Evolutionary conservation across 2,329 filamentous ascomycete genomes (phyloP).

Genomic region (Trichoderma atroviride): DNA sequence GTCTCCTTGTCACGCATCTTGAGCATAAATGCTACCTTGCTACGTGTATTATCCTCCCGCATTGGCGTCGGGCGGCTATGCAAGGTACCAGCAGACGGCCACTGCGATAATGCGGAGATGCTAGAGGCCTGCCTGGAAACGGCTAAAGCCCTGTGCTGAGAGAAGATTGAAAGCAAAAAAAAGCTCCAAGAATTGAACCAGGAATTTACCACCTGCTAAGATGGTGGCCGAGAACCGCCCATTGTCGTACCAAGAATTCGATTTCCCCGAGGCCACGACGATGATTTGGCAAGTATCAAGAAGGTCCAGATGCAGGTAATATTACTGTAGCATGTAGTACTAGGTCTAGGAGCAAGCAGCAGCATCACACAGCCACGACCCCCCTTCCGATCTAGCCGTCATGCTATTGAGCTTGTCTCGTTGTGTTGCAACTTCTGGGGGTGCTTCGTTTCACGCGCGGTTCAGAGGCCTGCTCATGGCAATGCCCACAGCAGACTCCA

Average conservation of each 20-base stretch:
- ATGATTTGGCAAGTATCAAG: neutral
- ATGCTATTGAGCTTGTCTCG: neutral
- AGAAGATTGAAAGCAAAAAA: neutral
- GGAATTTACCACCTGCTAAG: slow-evolving; percentile 11
- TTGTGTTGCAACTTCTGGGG: neutral
- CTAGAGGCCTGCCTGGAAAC: neutral
- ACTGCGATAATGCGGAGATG: slow-evolving; percentile 17
- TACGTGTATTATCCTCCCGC: neutral
- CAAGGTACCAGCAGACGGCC: slow-evolving; percentile 15
- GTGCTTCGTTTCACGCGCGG: slow-evolving; percentile 1
- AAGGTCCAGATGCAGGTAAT: neutral
- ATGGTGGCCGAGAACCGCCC: neutral
- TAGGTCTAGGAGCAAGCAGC: neutral
- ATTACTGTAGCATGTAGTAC: neutral
- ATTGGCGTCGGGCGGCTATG: slow-evolving; percentile 23
- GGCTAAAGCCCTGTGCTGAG: slow-evolving; percentile 9
- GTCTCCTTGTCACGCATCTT: neutral
- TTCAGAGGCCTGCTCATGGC: slow-evolving; percentile 1
- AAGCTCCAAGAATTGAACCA: no score
- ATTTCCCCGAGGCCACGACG: slow-evolving; percentile 4
- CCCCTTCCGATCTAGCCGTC: slow-evolving; percentile 1
- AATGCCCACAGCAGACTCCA: neutral
- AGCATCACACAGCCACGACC: slow-evolving; percentile 11
- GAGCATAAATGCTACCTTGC: neutral
- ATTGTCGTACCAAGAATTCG: neutral